These are phyloP conservation scores for Selaginella moellendorffii DNA, from an alignment of 75 land plant species.

Conservation along the genomic window DNA sequence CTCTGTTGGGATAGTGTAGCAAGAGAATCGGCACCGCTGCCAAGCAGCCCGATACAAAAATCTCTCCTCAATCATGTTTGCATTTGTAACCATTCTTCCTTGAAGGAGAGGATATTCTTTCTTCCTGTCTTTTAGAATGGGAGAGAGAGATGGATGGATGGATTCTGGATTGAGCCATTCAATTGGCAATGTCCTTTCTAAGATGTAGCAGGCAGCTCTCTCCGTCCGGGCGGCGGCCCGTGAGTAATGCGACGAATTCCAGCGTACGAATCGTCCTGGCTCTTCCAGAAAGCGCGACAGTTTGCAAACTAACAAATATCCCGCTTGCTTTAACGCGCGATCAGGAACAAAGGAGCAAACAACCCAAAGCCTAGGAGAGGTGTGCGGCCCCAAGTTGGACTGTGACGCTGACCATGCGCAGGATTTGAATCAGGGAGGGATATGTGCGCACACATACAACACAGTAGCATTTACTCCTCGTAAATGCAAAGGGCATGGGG, in stretches of 20 bases:
- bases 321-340: background rate
- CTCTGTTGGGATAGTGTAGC: background rate
- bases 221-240: too few relatives aligned
- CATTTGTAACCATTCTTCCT: background rate
- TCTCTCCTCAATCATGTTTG: background rate
- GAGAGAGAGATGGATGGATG: too few relatives aligned
- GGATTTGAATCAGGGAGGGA: background rate
- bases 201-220: too few relatives aligned
- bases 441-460: slow-evolving; percentile 1
- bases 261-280: background rate
- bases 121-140: too few relatives aligned
- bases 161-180: too few relatives aligned
- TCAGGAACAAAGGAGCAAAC: too few relatives aligned
- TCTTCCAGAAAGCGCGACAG: background rate
- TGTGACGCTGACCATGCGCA: background rate
- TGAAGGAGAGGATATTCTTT: background rate
- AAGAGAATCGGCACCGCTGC: background rate
- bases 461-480: background rate
- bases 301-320: background rate
- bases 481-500: background rate
- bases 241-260: background rate
- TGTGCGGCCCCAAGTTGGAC: background rate
- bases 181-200: too few relatives aligned
- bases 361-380: background rate
- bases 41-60: background rate